These are phyloP conservation scores for Hansfordia pulvinata DNA, from an alignment of 2,329 filamentous ascomycete genomes.

Conservation along the genomic window DNA sequence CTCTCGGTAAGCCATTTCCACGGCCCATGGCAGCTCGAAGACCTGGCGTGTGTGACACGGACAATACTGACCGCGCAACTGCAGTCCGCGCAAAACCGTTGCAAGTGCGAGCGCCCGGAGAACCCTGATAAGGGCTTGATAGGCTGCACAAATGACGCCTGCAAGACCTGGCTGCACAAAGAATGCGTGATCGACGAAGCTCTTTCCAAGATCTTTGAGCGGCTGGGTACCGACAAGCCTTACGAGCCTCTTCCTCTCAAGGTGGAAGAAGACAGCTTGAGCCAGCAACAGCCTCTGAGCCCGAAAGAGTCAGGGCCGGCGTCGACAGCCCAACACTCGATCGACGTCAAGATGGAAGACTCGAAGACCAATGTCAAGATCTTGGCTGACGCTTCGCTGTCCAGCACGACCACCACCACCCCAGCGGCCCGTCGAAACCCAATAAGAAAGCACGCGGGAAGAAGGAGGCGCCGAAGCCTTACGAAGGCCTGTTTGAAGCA, in stretches of 20 bases:
- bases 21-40: not conserved
- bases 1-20: slow-evolving; percentile 35
- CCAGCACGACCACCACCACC: slow-evolving; percentile 21
- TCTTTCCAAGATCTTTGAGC: slow-evolving; percentile 33
- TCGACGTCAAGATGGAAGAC: slow-evolving; percentile 35
- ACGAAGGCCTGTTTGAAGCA: slow-evolving; percentile 37
- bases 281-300: slow-evolving; percentile 30
- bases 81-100: slow-evolving; percentile 39
- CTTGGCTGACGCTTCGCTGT: too few relatives aligned
- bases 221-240: slow-evolving; percentile 35
- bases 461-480: slow-evolving; percentile 27
- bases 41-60: not conserved
- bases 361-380: slow-evolving; percentile 17
- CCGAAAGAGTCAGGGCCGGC: slow-evolving; percentile 36
- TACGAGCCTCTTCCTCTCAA: slow-evolving; percentile 24
- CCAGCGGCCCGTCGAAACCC: slow-evolving; percentile 8
- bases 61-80: slow-evolving; percentile 8
- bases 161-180: slow-evolving; percentile 49
- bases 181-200: slow-evolving; percentile 46
- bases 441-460: slow-evolving; percentile 21
- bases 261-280: slow-evolving; percentile 24
- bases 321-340: slow-evolving; percentile 33
- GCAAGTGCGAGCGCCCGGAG: slow-evolving; percentile 44
- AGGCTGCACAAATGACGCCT: slow-evolving; percentile 39
- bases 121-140: slow-evolving; percentile 48